These are phyloP conservation scores for Silene vulgaris DNA, from an alignment of 179 eudicot genomes.

Conservation along the genomic window DNA sequence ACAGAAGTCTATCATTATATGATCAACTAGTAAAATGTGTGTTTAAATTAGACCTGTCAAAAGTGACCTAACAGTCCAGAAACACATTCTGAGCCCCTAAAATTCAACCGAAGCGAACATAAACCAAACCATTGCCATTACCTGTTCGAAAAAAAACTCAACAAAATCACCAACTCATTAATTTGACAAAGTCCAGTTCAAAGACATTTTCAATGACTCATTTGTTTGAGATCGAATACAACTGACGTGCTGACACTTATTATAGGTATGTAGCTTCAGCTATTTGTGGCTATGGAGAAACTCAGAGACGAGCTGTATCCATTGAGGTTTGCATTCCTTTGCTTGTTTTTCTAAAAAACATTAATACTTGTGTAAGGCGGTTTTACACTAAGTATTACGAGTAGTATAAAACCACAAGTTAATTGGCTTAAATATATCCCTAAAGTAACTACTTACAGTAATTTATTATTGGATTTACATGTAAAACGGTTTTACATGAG, in stretches of 20 bases:
- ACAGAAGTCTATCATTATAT: background rate
- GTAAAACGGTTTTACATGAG: no score
- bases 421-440: no score
- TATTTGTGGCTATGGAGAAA: conserved; percentile 50
- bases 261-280: conserved; percentile 63
- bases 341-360: background rate
- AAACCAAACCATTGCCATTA: background rate
- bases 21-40: background rate
- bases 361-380: no score
- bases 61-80: background rate
- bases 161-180: background rate
- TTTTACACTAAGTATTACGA: no score
- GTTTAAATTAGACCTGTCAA: background rate
- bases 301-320: conserved; percentile 64
- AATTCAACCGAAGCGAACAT: background rate
- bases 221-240: background rate
- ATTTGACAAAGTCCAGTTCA: background rate
- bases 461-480: background rate
- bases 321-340: conserved; percentile 31
- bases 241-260: background rate
- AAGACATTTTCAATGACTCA: background rate
- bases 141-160: background rate
- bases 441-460: background rate
- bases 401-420: no score
- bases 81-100: background rate